Percentiles rank a stretch among this genome's conserved stretches.
phyloP scores from a whole-genome alignment of 2,329 filamentous ascomycete species.

The Colletotrichum abscissum region DNA sequence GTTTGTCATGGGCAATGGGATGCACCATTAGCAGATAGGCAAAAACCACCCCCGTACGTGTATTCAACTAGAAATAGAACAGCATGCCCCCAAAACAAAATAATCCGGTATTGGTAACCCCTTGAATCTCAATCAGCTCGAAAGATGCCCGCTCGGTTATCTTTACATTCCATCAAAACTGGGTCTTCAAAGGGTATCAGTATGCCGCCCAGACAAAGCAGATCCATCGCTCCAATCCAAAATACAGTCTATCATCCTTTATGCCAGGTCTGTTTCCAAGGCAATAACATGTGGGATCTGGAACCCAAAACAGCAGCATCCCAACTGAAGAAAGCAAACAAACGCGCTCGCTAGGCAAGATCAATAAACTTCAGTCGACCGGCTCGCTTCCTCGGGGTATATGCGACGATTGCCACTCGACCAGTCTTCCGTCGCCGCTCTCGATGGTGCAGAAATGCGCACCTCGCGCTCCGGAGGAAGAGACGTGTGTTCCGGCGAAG shows the following conservation, averaged over 20 bases:
- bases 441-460: neutral
- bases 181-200: conserved; percentile 19
- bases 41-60: neutral
- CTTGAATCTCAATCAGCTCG: neutral
- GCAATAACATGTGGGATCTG: neutral
- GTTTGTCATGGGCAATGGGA: neutral
- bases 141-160: neutral
- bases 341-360: neutral
- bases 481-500: neutral
- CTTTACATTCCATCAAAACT: neutral
- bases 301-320: neutral
- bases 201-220: conserved; percentile 10
- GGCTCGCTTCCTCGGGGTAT: neutral
- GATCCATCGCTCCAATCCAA: neutral
- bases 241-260: neutral
- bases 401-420: neutral
- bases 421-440: neutral
- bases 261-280: neutral
- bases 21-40: neutral
- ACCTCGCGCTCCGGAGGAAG: neutral
- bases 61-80: neutral
- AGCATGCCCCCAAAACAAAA: neutral
- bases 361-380: neutral
- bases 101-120: neutral
- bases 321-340: neutral